Base-by-base conservation (phyloP, 2,329 filamentous ascomycete species). In the Aschersonia sp. region DNA sequence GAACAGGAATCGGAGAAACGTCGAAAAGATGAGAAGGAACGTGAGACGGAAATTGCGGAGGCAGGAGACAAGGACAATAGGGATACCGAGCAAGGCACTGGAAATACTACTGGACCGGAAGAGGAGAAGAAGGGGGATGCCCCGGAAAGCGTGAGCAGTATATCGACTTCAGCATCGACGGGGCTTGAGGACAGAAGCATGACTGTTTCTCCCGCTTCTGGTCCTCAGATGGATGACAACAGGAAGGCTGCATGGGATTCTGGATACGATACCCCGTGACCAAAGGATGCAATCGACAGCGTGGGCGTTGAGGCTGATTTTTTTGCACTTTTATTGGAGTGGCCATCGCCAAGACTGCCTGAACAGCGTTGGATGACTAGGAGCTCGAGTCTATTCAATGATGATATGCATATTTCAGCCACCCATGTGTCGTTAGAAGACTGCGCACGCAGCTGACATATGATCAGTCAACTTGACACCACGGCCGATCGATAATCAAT, bases 181-280 rank as follows among this genome's bases (percentile, higher is more conserved):
- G 22, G 22, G 22, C 22, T 22, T 22, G 22, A 22, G 22, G 22
- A 22, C 22, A 22, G 22, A 22, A 22, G 22, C 22, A 22, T 22
- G 35, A 48, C 11, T n/a, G 40, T 11, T 10, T n/a, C 40, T 11
- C 10, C n/a, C 9, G 22, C 14, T 10, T 14, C 41, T 30, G 45
- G 37, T 39, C 30, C 44, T 11, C 48, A 44, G 32, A 14, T 41
- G 12, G 40, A 37, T 10, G 32, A 3, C n/a, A 11, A 30, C n/a
- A 54, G 53, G 14, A 63, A 62, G 57, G 55, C 52, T 30, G 54
- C 55, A 7, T 63, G 61, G 12, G 61, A 63, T 50, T 63, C 61
- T 31, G 61, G 61, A 40, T 62, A 63, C 47, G 59, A 62, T 43
- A 62, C 59, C 30, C 42, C 45, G 42, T 58, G 50, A 55, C 39